Conservation (phyloP, 2,329 filamentous ascomycete genomes). For the Capronia epimyces region DNA sequence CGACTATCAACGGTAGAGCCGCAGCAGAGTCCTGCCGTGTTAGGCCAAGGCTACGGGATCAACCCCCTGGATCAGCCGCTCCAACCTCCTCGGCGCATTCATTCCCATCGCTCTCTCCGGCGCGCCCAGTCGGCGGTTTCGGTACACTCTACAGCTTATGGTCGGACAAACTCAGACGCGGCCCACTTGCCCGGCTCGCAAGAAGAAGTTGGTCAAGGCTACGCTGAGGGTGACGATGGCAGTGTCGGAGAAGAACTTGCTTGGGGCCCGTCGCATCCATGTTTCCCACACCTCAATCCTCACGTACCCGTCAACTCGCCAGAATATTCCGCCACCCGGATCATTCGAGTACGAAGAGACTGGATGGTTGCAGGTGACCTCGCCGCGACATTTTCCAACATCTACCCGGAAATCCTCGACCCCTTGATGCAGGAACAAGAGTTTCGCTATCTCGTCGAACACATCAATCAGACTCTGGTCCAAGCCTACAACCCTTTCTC, state of each 20-base stretch:
- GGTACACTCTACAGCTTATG: slow-evolving; percentile 38
- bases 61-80: slow-evolving; percentile 26
- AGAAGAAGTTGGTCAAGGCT: slow-evolving; percentile 23
- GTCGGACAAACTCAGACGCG: slow-evolving; percentile 29
- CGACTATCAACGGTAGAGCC: slow-evolving; percentile 15
- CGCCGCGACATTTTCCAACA: slow-evolving; percentile 86
- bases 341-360: slow-evolving; percentile 86
- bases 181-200: slow-evolving; percentile 26
- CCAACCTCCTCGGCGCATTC: slow-evolving; percentile 28
- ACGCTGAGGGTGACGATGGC: slow-evolving; percentile 38
- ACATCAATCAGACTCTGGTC: slow-evolving; percentile 70
- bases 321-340: slow-evolving; percentile 71
- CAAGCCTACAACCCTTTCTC: slow-evolving; percentile 76
- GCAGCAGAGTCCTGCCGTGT: slow-evolving; percentile 18
- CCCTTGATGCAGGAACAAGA: slow-evolving; percentile 78
- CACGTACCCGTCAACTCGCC: slow-evolving; percentile 75
- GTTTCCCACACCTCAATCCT: slow-evolving; percentile 86
- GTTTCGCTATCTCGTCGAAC: slow-evolving; percentile 75
- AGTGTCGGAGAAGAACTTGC: slow-evolving; percentile 65
- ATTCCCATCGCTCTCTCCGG: slow-evolving; percentile 26
- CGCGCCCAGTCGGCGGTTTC: slow-evolving; percentile 40
- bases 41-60: slow-evolving; percentile 27
- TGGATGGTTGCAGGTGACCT: slow-evolving; percentile 87
- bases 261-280: slow-evolving; percentile 92
- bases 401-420: slow-evolving; percentile 94